Evolutionary conservation across 495 filamentous ascomycete species (phyloP).

Genomic region (Aspergillus indologenus): DNA sequence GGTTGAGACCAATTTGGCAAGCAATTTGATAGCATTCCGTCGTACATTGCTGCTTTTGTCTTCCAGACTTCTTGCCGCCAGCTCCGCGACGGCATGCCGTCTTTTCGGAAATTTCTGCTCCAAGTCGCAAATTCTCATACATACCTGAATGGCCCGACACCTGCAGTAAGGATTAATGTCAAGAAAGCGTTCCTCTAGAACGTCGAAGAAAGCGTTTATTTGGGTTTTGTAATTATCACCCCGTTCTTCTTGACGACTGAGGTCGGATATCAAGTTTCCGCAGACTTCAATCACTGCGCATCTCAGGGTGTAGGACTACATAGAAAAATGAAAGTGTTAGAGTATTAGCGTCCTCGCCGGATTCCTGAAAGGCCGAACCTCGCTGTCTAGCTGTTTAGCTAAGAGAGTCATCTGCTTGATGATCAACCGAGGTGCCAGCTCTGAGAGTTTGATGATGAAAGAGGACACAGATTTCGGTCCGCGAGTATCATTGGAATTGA

Average conservation of each 20-base stretch:
- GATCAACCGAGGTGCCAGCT: conserved; percentile 83
- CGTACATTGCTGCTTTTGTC: conserved; percentile 98
- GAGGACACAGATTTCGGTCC: conserved; percentile 98
- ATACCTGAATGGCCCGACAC: conserved; percentile 88
- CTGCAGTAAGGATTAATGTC: conserved; percentile 97
- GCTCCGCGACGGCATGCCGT: conserved; percentile 77
- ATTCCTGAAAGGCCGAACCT: conserved; percentile 48
- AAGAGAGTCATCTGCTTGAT: conserved; percentile 96
- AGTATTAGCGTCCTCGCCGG: not conserved
- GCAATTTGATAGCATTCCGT: conserved; percentile 89
- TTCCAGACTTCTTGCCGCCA: conserved; percentile 83
- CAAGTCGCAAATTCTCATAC: conserved; percentile 84
- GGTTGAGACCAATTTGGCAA: conserved; percentile 81
- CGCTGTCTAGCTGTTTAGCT: conserved; percentile 90
- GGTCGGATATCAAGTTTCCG: conserved; percentile 89
- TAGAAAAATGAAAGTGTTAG: conserved; percentile 21
- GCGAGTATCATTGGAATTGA: conserved; percentile 90
- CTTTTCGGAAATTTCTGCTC: conserved; percentile 94
- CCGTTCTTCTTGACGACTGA: conserved; percentile 86
- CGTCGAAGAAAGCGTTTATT: conserved; percentile 94
- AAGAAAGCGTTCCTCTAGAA: conserved; percentile 91
- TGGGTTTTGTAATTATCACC: conserved; percentile 89
- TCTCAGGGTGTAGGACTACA: conserved; percentile 83
- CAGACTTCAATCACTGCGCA: conserved; percentile 97
- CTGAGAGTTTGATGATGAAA: conserved; percentile 94